Base-by-base conservation (phyloP, 768 basidiomycete genomes). In the Xanthoconium purpureum region DNA sequence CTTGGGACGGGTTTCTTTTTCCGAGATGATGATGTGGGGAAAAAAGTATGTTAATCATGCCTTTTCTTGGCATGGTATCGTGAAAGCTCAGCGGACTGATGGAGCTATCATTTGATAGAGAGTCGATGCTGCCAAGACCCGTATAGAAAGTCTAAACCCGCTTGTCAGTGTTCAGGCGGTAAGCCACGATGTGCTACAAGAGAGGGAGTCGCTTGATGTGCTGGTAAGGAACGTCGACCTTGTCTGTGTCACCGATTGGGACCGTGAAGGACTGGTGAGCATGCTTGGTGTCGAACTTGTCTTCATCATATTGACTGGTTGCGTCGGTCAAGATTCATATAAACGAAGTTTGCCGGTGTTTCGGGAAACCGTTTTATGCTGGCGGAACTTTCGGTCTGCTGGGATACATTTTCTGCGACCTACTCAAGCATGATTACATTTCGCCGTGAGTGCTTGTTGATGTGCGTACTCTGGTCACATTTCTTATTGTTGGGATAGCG, bases 351-450 rank as follows among this genome's bases (percentile, higher is more conserved):
- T 93, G 94, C 70, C 80, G 94, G 57, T 79, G 80, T 54, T 76
- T 82, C 47, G 75, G 78, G 42, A 93, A 87, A 59, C 87, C 91
- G 7, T 88, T 98, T 69, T 98, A 97, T 64, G 84, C 88, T n/a
- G 94, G 94, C 1, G 91, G 91, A 12, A 88, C 89, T 15, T 95
- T 93, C 69, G 96, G 96, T 20, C 77, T 95, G 56, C 75, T 86
- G 45, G 96, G 96, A 15, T 99, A 93, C 73, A 92, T 97, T 65
- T 97, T 98, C 68, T 93, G 92, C 59, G 95, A 98, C 70, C 79
- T 99, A 53, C 77, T 94, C 54, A 79, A 83, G 53, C 96, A 97
- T 65, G 87, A 94, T 58, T 93, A 88, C 70, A 84, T 97, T 59
- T 75, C 85, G 45, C 83, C 87, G 96, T 95, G 74, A 74, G 94